Evolutionary conservation across 768 basidiomycete species (phyloP).

Genomic region (Candolleomyces efflorescens): DNA sequence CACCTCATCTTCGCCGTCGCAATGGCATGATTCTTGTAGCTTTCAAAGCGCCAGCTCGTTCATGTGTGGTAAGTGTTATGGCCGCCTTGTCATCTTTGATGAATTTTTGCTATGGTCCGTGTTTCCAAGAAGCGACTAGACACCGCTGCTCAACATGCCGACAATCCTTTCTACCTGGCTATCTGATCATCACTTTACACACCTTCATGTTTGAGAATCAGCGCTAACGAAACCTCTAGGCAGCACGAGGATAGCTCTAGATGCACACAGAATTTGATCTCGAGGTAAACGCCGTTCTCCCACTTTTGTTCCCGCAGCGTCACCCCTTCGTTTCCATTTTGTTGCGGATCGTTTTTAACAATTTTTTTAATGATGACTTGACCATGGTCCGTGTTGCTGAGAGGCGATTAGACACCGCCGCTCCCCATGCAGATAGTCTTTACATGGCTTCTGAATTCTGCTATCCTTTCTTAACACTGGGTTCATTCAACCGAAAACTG

Average conservation of each 20-base stretch:
- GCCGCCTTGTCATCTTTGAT: slow-evolving; percentile 38
- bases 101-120: slow-evolving; percentile 88
- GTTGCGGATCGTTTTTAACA: not conserved
- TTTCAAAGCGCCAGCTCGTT: too few species aligned
- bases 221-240: not conserved
- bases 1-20: slow-evolving; percentile 1
- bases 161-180: slow-evolving; percentile 58
- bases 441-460: slow-evolving; percentile 2
- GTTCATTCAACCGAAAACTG: not conserved
- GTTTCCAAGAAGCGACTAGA: slow-evolving; percentile 96
- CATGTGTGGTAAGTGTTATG: not conserved
- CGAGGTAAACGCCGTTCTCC: not conserved
- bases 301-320: not conserved
- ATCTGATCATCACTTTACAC: slow-evolving; percentile 45
- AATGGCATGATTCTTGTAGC: too few species aligned
- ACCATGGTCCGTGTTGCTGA: slow-evolving; percentile 99
- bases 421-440: slow-evolving; percentile 59
- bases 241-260: not conserved
- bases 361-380: slow-evolving; percentile 50
- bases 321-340: not conserved
- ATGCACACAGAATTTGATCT: not conserved
- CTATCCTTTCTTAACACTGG: not conserved
- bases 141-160: slow-evolving; percentile 78
- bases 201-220: not conserved
- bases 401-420: slow-evolving; percentile 92